These are phyloP conservation scores for Fusarium miscanthi DNA, from an alignment of 2,329 filamentous ascomycete genomes.

Conservation along the genomic window DNA sequence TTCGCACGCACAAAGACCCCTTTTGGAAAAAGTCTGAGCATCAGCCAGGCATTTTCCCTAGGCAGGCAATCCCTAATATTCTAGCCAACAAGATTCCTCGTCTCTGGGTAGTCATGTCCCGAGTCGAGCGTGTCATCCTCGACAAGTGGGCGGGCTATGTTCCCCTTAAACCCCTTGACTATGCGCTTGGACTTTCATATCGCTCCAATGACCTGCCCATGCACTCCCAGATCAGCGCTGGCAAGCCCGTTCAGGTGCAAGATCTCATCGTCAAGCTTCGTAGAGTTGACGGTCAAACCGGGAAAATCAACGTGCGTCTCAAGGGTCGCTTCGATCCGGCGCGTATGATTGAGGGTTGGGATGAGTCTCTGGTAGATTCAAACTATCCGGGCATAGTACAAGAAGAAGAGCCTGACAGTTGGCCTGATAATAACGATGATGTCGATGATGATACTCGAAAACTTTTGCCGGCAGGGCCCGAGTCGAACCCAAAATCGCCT, in stretches of 20 bases:
- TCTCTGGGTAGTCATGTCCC: conserved; percentile 40
- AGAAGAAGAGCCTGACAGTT: conserved; percentile 1
- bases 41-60: conserved; percentile 47
- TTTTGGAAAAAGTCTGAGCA: conserved; percentile 44
- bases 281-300: conserved; percentile 24
- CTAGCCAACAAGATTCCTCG: conserved; percentile 29
- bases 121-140: conserved; percentile 49
- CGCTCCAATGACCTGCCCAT: conserved; percentile 44
- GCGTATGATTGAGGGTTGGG: conserved; percentile 37
- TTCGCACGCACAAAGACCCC: conserved; percentile 34
- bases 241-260: conserved; percentile 18
- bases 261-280: conserved; percentile 39
- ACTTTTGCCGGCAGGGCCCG: neutral
- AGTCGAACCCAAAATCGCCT: neutral
- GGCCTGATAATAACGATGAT: conserved; percentile 2
- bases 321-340: conserved; percentile 39
- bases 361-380: neutral
- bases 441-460: neutral
- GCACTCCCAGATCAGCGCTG: conserved; percentile 36
- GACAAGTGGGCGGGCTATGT: conserved; percentile 44
- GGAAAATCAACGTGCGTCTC: conserved; percentile 38
- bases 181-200: conserved; percentile 42
- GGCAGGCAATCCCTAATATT: conserved; percentile 40
- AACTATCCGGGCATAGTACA: neutral
- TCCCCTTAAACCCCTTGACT: conserved; percentile 45